Conservation (phyloP, 768 basidiomycete genomes). For the Serendipita sp. region DNA sequence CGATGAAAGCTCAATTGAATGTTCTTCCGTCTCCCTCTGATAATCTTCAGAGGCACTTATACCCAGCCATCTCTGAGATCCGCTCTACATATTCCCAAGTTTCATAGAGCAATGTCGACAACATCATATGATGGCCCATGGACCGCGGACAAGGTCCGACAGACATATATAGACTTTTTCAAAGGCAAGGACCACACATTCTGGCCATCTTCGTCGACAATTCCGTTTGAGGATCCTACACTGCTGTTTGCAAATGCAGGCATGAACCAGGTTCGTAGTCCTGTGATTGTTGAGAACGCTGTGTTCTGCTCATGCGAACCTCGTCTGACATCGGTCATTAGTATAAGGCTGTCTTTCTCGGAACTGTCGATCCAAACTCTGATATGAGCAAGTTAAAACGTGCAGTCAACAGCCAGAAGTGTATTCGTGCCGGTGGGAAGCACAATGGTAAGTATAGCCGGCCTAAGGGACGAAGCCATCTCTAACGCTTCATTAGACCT, state of each 20-base stretch:
- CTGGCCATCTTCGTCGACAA: constrained; percentile 78
- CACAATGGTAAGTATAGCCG: constrained; percentile 58
- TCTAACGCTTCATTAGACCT: constrained; percentile 42
- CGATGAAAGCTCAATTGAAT: neutral
- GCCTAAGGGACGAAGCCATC: constrained; percentile 2
- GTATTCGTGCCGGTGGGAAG: constrained; percentile 96
- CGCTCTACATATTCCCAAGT: neutral
- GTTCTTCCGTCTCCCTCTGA: neutral
- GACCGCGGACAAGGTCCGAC: constrained; percentile 68
- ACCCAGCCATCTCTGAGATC: neutral
- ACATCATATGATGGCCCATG: constrained; percentile 24
- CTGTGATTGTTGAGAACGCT: no score
- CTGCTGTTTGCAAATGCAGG: constrained; percentile 97
- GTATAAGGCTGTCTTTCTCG: constrained; percentile 97
- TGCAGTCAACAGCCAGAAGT: constrained; percentile 94
- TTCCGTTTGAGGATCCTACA: constrained; percentile 96
- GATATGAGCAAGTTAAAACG: constrained; percentile 81
- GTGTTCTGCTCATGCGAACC: neutral
- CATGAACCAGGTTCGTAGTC: constrained; percentile 63
- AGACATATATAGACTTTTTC: constrained; percentile 88
- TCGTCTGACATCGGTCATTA: constrained; percentile 25
- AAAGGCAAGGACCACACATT: constrained; percentile 63
- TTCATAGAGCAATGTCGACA: constrained; percentile 6
- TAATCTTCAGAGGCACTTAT: neutral
- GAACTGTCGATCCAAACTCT: constrained; percentile 89